Conservation (phyloP, 2,329 filamentous ascomycete species). For the Colletotrichum liaoningense region DNA sequence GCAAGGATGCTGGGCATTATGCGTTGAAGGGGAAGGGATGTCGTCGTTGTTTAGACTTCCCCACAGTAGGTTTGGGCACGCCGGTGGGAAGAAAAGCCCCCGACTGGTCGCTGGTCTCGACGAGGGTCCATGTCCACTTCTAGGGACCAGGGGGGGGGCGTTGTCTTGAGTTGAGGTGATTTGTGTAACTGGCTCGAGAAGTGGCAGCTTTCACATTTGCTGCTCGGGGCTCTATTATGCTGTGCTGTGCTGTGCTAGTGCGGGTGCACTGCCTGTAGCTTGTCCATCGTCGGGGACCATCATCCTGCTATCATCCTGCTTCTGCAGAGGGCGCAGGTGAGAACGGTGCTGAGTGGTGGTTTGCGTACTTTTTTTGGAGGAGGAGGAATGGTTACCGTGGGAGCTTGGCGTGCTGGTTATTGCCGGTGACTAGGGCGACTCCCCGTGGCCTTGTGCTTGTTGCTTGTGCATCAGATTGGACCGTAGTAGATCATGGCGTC, state of each 20-base stretch:
- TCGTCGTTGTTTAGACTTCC: conserved; percentile 47
- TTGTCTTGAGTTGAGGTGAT: conserved; percentile 32
- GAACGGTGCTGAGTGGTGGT: conserved; percentile 6
- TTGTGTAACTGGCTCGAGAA: conserved; percentile 36
- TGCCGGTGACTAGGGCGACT: conserved; percentile 25
- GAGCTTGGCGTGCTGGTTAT: conserved; percentile 27
- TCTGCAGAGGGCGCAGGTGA: not conserved
- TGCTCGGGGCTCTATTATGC: not conserved
- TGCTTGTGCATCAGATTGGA: conserved; percentile 49
- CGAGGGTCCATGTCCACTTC: conserved; percentile 31
- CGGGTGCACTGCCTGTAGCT: not conserved
- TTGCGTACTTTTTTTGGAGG: conserved; percentile 39
- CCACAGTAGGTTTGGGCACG: conserved; percentile 46
- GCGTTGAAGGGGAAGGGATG: conserved; percentile 45
- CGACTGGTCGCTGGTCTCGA: conserved; percentile 33
- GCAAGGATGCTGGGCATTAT: conserved; percentile 46
- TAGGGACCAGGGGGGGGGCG: conserved; percentile 25
- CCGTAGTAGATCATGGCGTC: conserved; percentile 51
- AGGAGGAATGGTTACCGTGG: conserved; percentile 36
- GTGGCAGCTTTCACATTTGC: conserved; percentile 33
- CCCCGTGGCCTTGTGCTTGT: not conserved
- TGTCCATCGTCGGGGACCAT: not conserved
- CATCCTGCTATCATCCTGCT: not conserved
- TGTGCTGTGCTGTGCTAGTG: conserved; percentile 12
- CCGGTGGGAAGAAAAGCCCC: conserved; percentile 42